phyloP scores from a whole-genome alignment of 2,329 filamentous ascomycete genomes.

The Curvularia hawaiiensis region DNA sequence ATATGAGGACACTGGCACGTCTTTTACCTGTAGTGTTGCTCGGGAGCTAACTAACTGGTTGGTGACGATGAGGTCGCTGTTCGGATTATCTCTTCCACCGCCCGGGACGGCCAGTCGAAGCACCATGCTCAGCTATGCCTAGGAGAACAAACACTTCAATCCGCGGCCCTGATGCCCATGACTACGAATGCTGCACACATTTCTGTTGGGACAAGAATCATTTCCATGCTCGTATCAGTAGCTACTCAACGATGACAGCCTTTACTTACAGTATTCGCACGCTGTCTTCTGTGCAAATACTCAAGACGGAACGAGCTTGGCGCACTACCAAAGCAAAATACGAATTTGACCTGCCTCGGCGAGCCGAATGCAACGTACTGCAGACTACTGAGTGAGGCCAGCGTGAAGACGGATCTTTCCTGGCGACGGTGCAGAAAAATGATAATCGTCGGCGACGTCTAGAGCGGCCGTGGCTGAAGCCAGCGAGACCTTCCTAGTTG shows the following conservation, averaged over 20 bases:
- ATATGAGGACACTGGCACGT: conserved; percentile 6
- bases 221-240: no score
- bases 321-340: background rate
- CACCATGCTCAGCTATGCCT: conserved; percentile 23
- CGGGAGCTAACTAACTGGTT: conserved; percentile 10
- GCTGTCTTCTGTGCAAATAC: background rate
- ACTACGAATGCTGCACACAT: background rate
- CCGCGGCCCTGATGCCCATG: background rate
- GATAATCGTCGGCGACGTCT: background rate
- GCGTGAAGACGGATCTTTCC: conserved; percentile 1
- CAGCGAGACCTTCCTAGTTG: background rate
- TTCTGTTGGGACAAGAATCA: background rate
- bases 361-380: background rate
- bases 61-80: conserved; percentile 32
- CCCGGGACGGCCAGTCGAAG: conserved; percentile 25
- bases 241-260: background rate
- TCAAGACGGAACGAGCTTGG: background rate
- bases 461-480: background rate
- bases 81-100: conserved; percentile 37
- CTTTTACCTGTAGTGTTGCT: conserved; percentile 19
- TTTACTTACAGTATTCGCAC: background rate
- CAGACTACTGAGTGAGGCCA: background rate
- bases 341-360: background rate
- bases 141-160: conserved; percentile 8
- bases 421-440: background rate